These are phyloP conservation scores for Phytophthora lateralis DNA, from an alignment of 352 stramenopile genomes.

Conservation along the genomic window DNA sequence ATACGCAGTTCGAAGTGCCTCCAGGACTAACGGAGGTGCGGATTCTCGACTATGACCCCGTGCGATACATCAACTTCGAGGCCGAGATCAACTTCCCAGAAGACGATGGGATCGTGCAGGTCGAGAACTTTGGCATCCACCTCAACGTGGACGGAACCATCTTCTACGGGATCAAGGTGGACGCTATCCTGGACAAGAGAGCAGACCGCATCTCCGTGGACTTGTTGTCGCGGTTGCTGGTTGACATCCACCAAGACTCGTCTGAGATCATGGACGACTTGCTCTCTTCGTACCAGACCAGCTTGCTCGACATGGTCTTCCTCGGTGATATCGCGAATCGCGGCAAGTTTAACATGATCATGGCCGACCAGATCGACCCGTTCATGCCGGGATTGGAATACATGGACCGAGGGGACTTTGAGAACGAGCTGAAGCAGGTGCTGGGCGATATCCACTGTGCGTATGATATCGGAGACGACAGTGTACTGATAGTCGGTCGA, in stretches of 20 bases:
- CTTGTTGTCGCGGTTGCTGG: constrained; percentile 92
- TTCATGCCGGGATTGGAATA: constrained; percentile 96
- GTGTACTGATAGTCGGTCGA: constrained; percentile 94
- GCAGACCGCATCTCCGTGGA: constrained; percentile 96
- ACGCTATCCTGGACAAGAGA: constrained; percentile 94
- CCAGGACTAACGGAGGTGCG: constrained; percentile 93
- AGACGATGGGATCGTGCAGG: constrained; percentile 92
- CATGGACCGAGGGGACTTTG: constrained; percentile 97
- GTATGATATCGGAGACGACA: constrained; percentile 96
- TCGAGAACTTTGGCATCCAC: constrained; percentile 95
- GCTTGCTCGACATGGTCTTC: constrained; percentile 94
- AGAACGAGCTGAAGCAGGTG: constrained; percentile 96
- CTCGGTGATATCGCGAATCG: constrained; percentile 91
- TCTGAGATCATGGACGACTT: constrained; percentile 94
- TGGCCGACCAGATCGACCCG: constrained; percentile 96
- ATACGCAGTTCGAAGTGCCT: constrained; percentile 82
- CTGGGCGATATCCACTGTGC: constrained; percentile 92
- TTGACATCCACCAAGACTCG: constrained; percentile 95
- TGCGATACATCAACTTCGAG: constrained; percentile 98
- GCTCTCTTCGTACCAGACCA: constrained; percentile 93
- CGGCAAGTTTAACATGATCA: constrained; percentile 97
- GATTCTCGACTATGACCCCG: constrained; percentile 96
- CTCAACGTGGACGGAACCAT: constrained; percentile 73
- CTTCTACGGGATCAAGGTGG: constrained; percentile 85
- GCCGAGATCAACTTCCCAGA: constrained; percentile 96